A percentile compares a stretch with the other conserved stretches of the same genome.
These are phyloP conservation scores for Euphrasia arctica DNA, from an alignment of 305 asterid species.

Conservation along the genomic window DNA sequence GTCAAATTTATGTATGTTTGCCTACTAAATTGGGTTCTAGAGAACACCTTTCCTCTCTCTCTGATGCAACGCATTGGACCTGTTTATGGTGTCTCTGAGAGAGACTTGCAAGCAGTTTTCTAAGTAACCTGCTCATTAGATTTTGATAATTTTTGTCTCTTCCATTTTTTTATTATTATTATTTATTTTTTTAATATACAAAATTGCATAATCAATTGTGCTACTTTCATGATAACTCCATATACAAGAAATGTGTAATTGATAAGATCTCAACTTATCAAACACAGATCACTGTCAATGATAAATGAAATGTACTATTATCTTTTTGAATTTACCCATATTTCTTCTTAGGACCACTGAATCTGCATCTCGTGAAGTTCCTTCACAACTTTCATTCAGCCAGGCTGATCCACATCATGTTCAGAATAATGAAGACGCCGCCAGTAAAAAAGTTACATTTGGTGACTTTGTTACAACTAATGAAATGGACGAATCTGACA, in stretches of 20 bases:
- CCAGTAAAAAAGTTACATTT: conserved; percentile 77
- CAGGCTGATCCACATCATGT: conserved; percentile 41
- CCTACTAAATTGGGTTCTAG: conserved; percentile 13
- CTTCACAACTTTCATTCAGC: conserved; percentile 42
- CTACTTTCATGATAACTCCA: conserved; percentile 15
- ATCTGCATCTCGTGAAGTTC: conserved; percentile 40
- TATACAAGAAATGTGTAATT: conserved; percentile 3
- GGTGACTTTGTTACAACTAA: conserved; percentile 72
- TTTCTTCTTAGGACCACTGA: conserved; percentile 48
- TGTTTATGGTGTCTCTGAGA: conserved; percentile 8
- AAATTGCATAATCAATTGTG: not conserved
- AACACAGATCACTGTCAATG: conserved; percentile 9
- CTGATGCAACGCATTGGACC: conserved; percentile 10
- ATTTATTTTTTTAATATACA: not conserved
- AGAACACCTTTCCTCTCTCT: conserved; percentile 1
- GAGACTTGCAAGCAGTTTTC: conserved; percentile 12
- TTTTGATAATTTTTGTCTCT: conserved; percentile 5
- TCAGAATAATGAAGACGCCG: conserved; percentile 49
- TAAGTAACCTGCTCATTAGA: conserved; percentile 9
- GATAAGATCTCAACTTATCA: conserved; percentile 17
- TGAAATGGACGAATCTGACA: conserved; percentile 67
- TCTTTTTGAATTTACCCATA: conserved; percentile 25
- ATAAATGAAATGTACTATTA: conserved; percentile 3
- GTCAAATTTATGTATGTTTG: not conserved
- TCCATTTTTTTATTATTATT: not conserved